Base-by-base conservation (phyloP, 106 monocot species). In the Hemerocallis citrina region DNA sequence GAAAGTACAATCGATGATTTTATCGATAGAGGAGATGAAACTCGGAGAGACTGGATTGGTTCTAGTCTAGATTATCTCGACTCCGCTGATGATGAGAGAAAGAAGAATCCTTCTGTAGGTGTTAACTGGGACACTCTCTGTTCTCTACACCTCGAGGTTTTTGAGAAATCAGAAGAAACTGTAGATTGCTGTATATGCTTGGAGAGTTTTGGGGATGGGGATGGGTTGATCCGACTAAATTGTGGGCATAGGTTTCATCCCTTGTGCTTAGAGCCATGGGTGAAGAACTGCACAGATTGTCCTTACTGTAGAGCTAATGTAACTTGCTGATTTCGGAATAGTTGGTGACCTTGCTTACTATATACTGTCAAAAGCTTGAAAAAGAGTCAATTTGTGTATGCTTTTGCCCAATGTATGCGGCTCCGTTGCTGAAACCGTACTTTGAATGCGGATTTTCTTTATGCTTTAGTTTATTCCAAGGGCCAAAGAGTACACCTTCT, bases 31-130 rank as follows among this genome's bases (percentile, higher is more conserved):
- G 68, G 55, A 34, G 20, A 33, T 14, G 68, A 72, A 55, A 20
- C 15, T 44, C 31, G 1, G 17, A 33, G 7, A 10, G 61, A 35
- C 20, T n/a, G 31, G 39, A 9, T 38, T 10, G 35, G 56, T 1
- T 27, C 14, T 13, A 31, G 5, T 14, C 5, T 21, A n/a, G 8
- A 64, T 25, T 31, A 60, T 43, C 6, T 34, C 3, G 40, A 65
- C 1, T 65, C 32, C 2, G 19, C 65, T 2, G 24, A 43, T 12
- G 6, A 17, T 7, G 48, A 31, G 41, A 14, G 42, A 24, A 42
- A 48, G 35, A 72, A 51, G 43, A 81, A 81, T 16, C 49, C 57
- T 46, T 38, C 59, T 8, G 21, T 19, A 5, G n/a, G n/a, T n/a
- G 11, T 49, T 2, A 5, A 38, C n/a, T 73, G 57, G 65, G 57